Percentiles rank a stretch among this genome's conserved stretches.
Evolutionary conservation across 768 basidiomycete genomes (phyloP).

Genomic region (Hypholoma fasciculare): DNA sequence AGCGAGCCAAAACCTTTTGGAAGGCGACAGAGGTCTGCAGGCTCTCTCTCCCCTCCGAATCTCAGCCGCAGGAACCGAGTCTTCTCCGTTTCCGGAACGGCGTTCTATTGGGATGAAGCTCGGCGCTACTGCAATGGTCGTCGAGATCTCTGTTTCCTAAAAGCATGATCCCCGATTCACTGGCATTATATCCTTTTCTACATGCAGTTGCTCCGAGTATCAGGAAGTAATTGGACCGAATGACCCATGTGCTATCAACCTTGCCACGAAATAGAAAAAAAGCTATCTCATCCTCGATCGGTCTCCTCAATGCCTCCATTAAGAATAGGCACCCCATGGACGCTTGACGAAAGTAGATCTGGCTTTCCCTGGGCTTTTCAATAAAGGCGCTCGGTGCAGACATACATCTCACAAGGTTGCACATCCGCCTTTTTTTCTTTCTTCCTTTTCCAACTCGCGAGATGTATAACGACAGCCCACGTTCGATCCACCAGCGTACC

Average conservation of each 20-base stretch:
- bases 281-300: conserved; percentile 8
- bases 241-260: conserved; percentile 18
- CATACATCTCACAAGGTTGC: background rate
- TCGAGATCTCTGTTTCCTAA: conserved; percentile 12
- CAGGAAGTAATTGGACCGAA: conserved; percentile 20
- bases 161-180: background rate
- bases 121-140: conserved; percentile 17
- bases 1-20: background rate
- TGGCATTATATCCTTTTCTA: conserved; percentile 1
- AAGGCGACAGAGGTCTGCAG: background rate
- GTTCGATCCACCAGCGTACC: conserved; percentile 5
- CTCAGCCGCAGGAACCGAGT: conserved; percentile 23
- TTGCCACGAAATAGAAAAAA: background rate
- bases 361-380: conserved; percentile 22
- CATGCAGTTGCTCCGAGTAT: conserved; percentile 22
- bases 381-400: conserved; percentile 18
- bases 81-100: conserved; percentile 20
- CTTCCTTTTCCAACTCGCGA: background rate
- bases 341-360: conserved; percentile 21
- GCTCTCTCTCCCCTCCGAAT: conserved; percentile 11
- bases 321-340: conserved; percentile 15
- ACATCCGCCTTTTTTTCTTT: background rate
- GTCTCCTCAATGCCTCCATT: conserved; percentile 12
- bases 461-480: background rate
- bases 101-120: conserved; percentile 20